Evolutionary conservation across 192 early-diverging fungal genomes (phyloP), one percentile per base, ranked within the genome.

Genomic region (Phycomyces blakesleeanus): DNA sequence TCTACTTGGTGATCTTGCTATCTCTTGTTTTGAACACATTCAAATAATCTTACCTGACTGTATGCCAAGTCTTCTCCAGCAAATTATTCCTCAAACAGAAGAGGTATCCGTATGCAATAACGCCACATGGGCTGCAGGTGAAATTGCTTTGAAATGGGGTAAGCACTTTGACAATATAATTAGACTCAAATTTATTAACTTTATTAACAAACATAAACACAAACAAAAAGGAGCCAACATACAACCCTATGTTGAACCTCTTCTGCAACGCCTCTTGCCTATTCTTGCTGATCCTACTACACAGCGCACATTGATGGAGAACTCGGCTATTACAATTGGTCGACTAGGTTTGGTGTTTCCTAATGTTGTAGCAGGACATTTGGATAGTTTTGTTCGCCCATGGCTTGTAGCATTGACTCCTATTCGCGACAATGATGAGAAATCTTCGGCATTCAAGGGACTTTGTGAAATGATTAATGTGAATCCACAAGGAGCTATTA

Each of bases 121-220:
- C 66, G 98, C 96, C 12, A 85, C 93, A 20, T 99, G 98, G 98
- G 90, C 96, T 16, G 90, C 87, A 16, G 98, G 96, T 55, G 98
- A 99, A 84, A 92, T 99, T 73, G 89, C 95, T 22, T 72, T 98
- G 21, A 87, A 97, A 78, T 81, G 76, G 14, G 89, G 81, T 76
- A 38, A 42, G 71, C 52, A 41, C 24, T 21, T 42, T 15, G 51
- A 67, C 72, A 64, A 29, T 42, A 34, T 21, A 24, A 34, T 51
- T 6, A 56, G 20, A 40, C n/a, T 27, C 14, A 29, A 4, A 47
- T 15, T 62, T 15, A 27, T 25, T 47, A n/a, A n/a, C 52, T 15
- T 27, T 10, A 15, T 25, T 9, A 50, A 16, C 21, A 16, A 14
- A 15, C 47, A 27, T 0, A 24, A 53, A 25, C n/a, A n/a, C n/a